Evolutionary conservation across 495 filamentous ascomycete genomes (phyloP), one percentile per base, ranked within the genome.

Genomic region (Viridothelium virens): DNA sequence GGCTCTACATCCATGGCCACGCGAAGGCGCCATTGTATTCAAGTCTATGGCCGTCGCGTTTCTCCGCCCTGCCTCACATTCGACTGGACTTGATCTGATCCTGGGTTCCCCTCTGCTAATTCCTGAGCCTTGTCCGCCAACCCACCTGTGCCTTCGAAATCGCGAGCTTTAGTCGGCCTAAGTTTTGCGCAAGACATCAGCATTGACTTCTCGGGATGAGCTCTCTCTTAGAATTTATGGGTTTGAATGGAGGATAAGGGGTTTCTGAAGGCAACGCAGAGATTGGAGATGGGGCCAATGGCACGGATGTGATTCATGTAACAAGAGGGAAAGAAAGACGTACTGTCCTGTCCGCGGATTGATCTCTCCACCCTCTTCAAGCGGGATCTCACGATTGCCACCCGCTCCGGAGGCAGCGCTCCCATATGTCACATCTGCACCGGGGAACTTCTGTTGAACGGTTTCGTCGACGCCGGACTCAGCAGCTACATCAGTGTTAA

Each of bases 211-310:
- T 25, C 25, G 25, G 25, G 25, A 25, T 25, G 25, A 25, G 25
- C 25, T 25, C 25, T 25, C 25, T 25, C 25, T 25, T 25, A 25
- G 25, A 25, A 25, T 25, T 25, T 25, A 25, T 25, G 25, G 25
- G 25, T 25, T 25, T 25, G 25, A 25, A 25, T 25, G 25, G 25
- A 25, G 25, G 1, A 25, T 25, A 25, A 25, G 25, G 25, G 25
- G 25, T 25, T 25, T 25, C 1, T 0, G 25, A 25, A 25, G 25
- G 25, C 25, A 1, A 25, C 25, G 25, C 25, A 79, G 89, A 65
- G 89, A 86, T 64, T 86, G 87, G 50, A 87, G 87, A 72, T 87
- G 87, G 67, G 77, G 86, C 68, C 85, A 87, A 65, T 89, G 89
- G 66, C 79, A 87, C 14, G 80, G 91, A 56, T 85, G 84, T 70